Percentiles rank a stretch among this genome's conserved stretches.
phyloP scores from a whole-genome alignment of 2,329 filamentous ascomycete species.

The Diaporthe helianthi region DNA sequence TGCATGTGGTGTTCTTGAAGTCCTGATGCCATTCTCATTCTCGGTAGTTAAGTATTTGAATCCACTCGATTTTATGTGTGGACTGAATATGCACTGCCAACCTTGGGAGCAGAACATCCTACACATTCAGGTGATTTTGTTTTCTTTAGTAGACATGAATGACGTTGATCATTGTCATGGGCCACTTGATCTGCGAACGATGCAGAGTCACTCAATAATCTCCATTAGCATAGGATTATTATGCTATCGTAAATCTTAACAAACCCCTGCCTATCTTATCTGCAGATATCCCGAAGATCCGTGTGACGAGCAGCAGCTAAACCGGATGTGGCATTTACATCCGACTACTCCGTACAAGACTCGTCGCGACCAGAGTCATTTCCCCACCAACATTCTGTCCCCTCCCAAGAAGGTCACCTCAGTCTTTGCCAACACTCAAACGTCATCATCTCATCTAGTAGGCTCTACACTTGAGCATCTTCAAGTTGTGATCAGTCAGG shows the following conservation, averaged over 20 bases:
- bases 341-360: not conserved
- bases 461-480: too few relatives aligned
- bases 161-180: too few relatives aligned
- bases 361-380: not conserved
- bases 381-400: not conserved
- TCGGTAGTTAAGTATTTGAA: too few relatives aligned
- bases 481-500: not conserved
- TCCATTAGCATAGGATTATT: not conserved
- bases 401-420: not conserved
- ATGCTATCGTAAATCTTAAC: not conserved
- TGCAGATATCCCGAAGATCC: not conserved
- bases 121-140: not conserved
- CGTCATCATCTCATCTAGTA: not conserved
- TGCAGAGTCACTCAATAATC: not conserved
- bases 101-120: not conserved
- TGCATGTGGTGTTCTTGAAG: too few relatives aligned
- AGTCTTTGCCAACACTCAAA: not conserved
- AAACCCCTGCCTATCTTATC: constrained; percentile 11
- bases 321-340: not conserved
- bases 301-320: not conserved
- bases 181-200: not conserved
- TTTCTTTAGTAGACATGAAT: not conserved
- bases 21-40: not conserved
- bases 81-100: not conserved
- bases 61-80: not conserved